Base-by-base conservation (phyloP, 2,329 filamentous ascomycete species). In the Chaetomiaceae sp. region DNA sequence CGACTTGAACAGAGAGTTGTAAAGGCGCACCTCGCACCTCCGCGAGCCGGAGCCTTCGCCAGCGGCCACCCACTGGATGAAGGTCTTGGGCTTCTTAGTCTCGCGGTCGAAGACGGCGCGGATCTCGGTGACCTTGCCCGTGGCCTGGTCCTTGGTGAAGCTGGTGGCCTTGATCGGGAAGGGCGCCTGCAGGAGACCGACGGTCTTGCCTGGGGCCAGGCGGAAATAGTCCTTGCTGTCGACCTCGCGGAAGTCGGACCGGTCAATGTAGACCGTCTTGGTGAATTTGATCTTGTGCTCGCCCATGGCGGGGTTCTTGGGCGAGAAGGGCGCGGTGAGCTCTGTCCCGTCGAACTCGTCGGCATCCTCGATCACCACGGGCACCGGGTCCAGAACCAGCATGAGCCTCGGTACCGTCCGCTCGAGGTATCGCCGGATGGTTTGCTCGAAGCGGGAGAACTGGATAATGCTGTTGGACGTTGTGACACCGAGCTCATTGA, bases 401-500 rank as follows among this genome's bases (percentile, higher is more conserved):
- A 95, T 93, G 12, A 96, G 77, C 21, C 92, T 84, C 2, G 92
- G 91, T 0, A 96, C 90, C 0, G 88, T 90, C 43, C 81, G 81
- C 67, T 97, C 92, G 13, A 97, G 83, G 66, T 96, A 95, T 57
- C 83, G 83, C 19, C 92, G 83, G 54, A 97, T 82, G 0, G 82
- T 84, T 64, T 92, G 83, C 63, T 97, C 92, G 55, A 97, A 89
- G n/a, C 86, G 83, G 50, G 78, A 71, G 41, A 89, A 84, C 66
- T 92, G 83, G 60, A 96, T 95, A 56, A 87, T 82, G 3, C 86
- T 87, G 46, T 82, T 81, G 34, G 85, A 79, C 31, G 90, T 95
- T 0, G 91, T 95, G 34, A 96, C 90, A 27, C 91, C 92, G 17
- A 96, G 82, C 68, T 96, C 90, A 59, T 89, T 89, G 53, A 96